phyloP scores from a whole-genome alignment of 2,329 filamentous ascomycete species.

The Alternaria infectoria region DNA sequence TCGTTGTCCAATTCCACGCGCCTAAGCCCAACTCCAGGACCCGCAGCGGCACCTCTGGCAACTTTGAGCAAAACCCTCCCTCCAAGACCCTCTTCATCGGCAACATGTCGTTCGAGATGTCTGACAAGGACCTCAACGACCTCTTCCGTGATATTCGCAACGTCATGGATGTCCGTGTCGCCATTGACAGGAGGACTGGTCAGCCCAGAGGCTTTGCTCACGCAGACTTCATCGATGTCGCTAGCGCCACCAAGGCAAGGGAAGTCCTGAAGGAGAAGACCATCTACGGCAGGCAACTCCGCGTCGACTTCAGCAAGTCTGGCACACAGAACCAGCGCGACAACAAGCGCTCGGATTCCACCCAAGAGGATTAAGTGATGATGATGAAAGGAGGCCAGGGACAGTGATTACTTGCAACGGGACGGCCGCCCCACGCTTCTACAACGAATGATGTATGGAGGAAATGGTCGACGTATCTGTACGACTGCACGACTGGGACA shows the following conservation, averaged over 20 bases:
- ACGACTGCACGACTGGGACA: conserved; percentile 15
- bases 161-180: conserved; percentile 77
- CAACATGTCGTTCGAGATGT: conserved; percentile 86
- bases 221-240: conserved; percentile 75
- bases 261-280: conserved; percentile 62
- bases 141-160: conserved; percentile 75
- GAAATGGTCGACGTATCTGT: conserved; percentile 3
- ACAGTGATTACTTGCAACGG: neutral
- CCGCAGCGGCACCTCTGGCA: neutral
- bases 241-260: conserved; percentile 67
- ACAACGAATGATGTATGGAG: neutral
- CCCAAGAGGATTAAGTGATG: conserved; percentile 14
- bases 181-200: conserved; percentile 80
- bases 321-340: conserved; percentile 12
- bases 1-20: conserved; percentile 66
- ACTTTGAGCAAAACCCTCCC: conserved; percentile 51
- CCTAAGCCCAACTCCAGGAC: conserved; percentile 24
- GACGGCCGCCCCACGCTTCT: neutral
- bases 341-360: conserved; percentile 20
- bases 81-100: conserved; percentile 78
- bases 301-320: conserved; percentile 66
- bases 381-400: neutral
- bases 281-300: conserved; percentile 71
- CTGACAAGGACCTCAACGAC: conserved; percentile 79
- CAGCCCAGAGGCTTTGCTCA: conserved; percentile 85